Base-by-base conservation (phyloP, 2,329 filamentous ascomycete species). In the Trichoderma atrobrunneum region DNA sequence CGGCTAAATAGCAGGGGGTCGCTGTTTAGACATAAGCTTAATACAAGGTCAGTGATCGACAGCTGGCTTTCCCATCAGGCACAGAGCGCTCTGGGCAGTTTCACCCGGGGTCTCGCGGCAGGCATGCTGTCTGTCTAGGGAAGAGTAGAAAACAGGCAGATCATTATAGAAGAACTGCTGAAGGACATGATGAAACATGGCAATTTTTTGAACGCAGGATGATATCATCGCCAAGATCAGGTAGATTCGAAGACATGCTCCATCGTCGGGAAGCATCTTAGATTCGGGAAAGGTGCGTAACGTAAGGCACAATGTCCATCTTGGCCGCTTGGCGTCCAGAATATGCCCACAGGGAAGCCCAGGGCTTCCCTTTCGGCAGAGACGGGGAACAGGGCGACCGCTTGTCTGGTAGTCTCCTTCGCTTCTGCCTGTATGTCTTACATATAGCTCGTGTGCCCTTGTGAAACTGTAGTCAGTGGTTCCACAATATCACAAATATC, bases 1-100 rank as follows among this genome's bases (percentile, higher is more conserved):
- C 4, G 7, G 7, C 14, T 5, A 14, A 8, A 16, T 10, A 7
- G 5, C 1, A 36, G 4, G 11, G 21, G 0, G 16, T n/a, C 7
- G 2, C 14, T 11, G 8, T 18, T 1, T 1, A 56, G 63, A 56
- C 63, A 56, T 36, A 54, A 36, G 30, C 30, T 56, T n/a, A 66
- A 28, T 11, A 26, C 12, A 56, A 36, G 21, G 21, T 8, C 5
- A 34, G 21, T 7, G 63, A 56, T 66, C 62, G 21, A 12, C 63
- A 10, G 1, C 7, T 8, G 8, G 2, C 10, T 63, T 63, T 28
- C 60, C 60, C 5, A 28, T 14, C 5, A 0, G 39, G 34, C 8
- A n/a, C 3, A 18, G 6, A n/a, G 28, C 36, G 24, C 14, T 28
- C 60, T 28, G 18, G 60, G 24, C 16, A 1, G 18, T 43, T 43